Base-by-base conservation (phyloP, 805 yeast species). In the Kazachstania bromeliacearum region DNA sequence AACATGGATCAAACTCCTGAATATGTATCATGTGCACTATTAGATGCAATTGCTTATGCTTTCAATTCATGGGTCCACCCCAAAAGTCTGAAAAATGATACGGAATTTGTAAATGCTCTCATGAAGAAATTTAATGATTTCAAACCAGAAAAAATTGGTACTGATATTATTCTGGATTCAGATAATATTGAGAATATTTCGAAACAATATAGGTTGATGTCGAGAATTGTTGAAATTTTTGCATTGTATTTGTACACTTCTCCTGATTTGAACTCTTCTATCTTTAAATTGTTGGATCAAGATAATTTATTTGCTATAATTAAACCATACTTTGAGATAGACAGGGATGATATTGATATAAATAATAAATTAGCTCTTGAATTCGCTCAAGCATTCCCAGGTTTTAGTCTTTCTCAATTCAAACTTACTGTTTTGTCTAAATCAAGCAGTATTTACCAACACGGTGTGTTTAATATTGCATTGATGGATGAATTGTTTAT, bases 21-120 rank as follows among this genome's bases (percentile, higher is more conserved):
- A 35, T 64, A 72, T 13, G 77, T 78, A n/a, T 71, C 79, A 17
- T 70, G 79, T 16, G 78, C 78, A 42, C 57, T 85, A 17, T 66
- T 83, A 15, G 87, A 82, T 53, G 76, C 94, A 0, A 67, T 87
- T 19, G 71, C 92, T 0, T 62, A 73, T 33, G 87, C 94, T 0
- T 73, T 78, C 48, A 83, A 82, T 52, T 72, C 85, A 0, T 83
- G 95, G 94, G 73, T 80, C 0, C 68, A 78, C 1, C 73, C 75
- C 0, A 69, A 73, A 35, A 71, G 73, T 30, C 71, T 67, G 5
- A 63, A 63, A 23, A 54, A 65, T 5, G 85, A 79, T 47, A 49
- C 48, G 2, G 49, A 47, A 16, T 62, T 66, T 31, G 55, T 63
- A 17, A 39, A 48, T 20, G 50, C 55, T 4, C 45, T 67, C 18